Conservation (phyloP, 78 protist species). For the Paratrimastix pyriformis region DNA sequence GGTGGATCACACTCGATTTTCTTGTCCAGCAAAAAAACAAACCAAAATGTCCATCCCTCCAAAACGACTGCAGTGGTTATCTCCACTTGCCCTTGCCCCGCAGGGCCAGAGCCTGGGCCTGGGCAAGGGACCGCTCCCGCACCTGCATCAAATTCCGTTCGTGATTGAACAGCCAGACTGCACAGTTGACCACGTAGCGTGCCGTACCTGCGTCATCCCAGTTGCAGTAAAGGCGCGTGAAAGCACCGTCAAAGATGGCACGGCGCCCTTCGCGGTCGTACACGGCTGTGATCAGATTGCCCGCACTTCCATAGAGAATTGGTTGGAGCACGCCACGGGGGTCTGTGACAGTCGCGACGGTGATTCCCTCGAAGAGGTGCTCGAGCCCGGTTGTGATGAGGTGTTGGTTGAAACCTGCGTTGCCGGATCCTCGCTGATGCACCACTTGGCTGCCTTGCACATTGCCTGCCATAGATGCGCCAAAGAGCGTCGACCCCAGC, state of each 20-base stretch:
- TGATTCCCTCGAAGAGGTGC: background rate
- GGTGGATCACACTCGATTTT: no score
- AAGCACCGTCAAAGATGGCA: background rate
- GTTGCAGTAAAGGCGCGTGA: slow-evolving; percentile 2
- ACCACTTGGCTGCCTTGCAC: background rate
- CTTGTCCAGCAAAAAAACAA: no score
- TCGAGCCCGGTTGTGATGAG: background rate
- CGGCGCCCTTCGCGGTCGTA: slow-evolving; percentile 8
- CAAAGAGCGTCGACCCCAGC: background rate
- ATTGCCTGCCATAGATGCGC: background rate
- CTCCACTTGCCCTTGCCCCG: no score
- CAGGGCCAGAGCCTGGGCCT: no score
- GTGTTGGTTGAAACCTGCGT: background rate
- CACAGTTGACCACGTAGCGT: background rate
- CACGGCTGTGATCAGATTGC: background rate
- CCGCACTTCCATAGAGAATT: background rate
- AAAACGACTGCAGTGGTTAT: no score
- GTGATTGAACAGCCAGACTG: background rate
- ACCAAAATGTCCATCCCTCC: no score
- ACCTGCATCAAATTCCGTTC: no score
- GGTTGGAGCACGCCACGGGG: background rate
- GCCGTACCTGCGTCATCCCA: background rate
- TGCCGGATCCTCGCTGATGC: no score
- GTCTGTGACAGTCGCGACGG: background rate
- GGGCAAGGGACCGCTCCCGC: no score